Evolutionary conservation across 331 rosid species (phyloP), one percentile per base, ranked within the genome.

Genomic region (Erythrophleum ivorense): DNA sequence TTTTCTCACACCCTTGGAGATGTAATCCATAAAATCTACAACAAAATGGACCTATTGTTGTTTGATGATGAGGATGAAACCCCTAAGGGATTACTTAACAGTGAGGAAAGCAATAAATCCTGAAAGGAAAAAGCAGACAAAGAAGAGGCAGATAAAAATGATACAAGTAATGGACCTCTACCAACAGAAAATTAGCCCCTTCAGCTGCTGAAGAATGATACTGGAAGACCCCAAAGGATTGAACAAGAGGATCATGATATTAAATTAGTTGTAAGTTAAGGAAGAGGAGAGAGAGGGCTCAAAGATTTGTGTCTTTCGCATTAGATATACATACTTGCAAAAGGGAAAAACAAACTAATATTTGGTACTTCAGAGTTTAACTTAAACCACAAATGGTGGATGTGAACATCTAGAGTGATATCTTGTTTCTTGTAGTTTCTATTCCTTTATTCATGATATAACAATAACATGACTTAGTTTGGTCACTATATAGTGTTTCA

Each of bases 261-360:
- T 0, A 24, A 24, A 24, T 24, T 24, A 24, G 29, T 24, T 24
- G 29, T 24, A 24, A 24, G 29, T 24, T 24, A 68, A 48, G 65
- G 92, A 78, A 76, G 73, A 92, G 90, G 71, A 91, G 97, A 81
- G 97, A 90, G 69, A 89, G 91, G 71, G 91, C 97, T 55, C 78
- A 86, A 31, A 91, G 90, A 67, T 85, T 81, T 65, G 52, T 91
- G 52, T 92, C 91, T 55, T 88, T 86, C 73, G 84, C 91, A 7
- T n/a, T n/a, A 87, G 90, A 24, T 24, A 24, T 24, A 24, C 29
- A 24, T 24, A 24, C 29, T 24, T 24, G 0, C 29, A 24, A 24
- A 24, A n/a, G n/a, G n/a, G 29, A 24, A 24, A 24, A 24, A 24
- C 0, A 24, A 24, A 24, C 29, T 24, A 24, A 24, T 24, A 24